Conservation (phyloP, 345 rosid genomes). For the Pseudoturritis turrita region DNA sequence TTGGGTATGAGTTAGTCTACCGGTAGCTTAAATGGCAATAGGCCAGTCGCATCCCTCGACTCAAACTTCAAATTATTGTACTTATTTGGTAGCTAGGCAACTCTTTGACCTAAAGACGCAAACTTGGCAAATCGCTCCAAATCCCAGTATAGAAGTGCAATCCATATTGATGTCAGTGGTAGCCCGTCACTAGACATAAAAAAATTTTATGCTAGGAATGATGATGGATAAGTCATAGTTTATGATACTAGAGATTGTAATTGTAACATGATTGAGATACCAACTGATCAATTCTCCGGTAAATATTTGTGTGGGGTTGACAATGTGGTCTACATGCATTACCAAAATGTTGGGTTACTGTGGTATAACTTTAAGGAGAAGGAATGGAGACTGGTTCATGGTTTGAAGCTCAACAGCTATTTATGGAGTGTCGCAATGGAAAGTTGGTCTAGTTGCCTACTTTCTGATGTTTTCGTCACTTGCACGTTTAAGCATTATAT, state of each 20-base stretch:
- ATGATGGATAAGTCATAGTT: background rate
- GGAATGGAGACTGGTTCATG: background rate
- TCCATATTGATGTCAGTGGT: background rate
- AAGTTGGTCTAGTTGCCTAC: no score
- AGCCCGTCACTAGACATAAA: background rate
- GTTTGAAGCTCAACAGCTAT: background rate
- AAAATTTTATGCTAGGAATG: background rate
- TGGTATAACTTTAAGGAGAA: background rate
- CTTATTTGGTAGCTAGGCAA: no score
- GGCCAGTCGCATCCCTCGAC: no score
- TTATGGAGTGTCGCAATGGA: background rate
- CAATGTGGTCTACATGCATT: background rate
- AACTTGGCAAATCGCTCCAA: slow-evolving; percentile 42
- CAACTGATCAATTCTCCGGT: background rate
- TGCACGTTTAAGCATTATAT: no score
- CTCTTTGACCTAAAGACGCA: slow-evolving; percentile 27
- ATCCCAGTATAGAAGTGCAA: background rate
- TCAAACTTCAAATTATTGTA: no score
- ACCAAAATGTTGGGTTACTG: background rate
- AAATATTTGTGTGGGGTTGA: background rate
- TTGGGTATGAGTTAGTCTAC: no score
- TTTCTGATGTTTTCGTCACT: no score
- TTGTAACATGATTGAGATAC: background rate
- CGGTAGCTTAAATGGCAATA: no score
- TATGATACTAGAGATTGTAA: background rate